A percentile compares a stretch with the other conserved stretches of the same genome.
Conservation (phyloP, 2,329 filamentous ascomycete species). For the Penicillium sp. region DNA sequence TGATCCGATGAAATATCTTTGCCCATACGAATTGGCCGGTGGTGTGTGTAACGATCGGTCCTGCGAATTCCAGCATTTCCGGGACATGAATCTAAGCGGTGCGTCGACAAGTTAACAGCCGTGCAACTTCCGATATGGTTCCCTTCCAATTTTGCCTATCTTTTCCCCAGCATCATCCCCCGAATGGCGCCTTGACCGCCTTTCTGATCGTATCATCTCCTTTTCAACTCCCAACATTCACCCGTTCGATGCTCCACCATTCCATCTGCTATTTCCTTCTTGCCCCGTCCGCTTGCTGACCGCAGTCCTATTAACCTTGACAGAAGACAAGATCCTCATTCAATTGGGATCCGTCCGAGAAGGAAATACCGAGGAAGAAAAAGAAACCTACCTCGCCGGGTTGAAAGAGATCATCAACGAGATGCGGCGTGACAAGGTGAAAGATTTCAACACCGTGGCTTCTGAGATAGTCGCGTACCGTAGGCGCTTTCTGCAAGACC, state of each 20-base stretch:
- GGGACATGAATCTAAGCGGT: conserved; percentile 73
- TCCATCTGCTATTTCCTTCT: conserved; percentile 14
- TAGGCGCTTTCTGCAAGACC: conserved; percentile 54
- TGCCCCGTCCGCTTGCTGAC: conserved; percentile 45
- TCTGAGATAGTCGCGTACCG: conserved; percentile 55
- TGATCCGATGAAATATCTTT: conserved; percentile 72
- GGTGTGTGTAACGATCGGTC: conserved; percentile 72
- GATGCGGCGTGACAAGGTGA: conserved; percentile 54
- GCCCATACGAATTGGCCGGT: conserved; percentile 72
- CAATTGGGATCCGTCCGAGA: conserved; percentile 54
- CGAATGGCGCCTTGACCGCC: conserved; percentile 4
- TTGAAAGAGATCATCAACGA: conserved; percentile 55
- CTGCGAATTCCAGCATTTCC: conserved; percentile 82
- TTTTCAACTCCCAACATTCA: conserved; percentile 4
- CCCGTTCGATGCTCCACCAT: conserved; percentile 15
- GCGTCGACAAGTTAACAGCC: conserved; percentile 56
- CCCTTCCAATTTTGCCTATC: conserved; percentile 29
- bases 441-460: conserved; percentile 55
- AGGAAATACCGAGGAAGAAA: conserved; percentile 50
- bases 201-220: conserved; percentile 1
- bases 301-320: conserved; percentile 42
- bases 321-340: conserved; percentile 57
- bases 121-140: conserved; percentile 29
- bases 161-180: conserved; percentile 5
- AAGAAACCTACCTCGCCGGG: conserved; percentile 49